Conservation (phyloP, 2,329 filamentous ascomycete genomes). For the Chlorencoelia australis region DNA sequence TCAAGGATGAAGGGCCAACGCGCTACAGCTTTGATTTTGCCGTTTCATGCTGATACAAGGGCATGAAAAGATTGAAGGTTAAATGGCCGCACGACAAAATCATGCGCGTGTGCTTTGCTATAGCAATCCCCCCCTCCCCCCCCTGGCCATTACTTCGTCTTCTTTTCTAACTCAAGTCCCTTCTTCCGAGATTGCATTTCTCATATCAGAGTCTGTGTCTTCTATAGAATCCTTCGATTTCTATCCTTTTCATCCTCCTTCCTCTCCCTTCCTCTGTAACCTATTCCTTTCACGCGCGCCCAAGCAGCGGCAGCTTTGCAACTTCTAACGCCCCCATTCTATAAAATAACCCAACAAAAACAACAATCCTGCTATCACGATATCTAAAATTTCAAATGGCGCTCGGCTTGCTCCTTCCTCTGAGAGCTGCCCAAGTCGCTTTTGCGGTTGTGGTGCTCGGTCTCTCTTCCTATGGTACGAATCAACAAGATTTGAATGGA, state of each 20-base stretch:
- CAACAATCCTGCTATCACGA: neutral
- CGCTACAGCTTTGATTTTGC: no score
- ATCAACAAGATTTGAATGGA: neutral
- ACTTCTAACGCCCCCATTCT: constrained; percentile 1
- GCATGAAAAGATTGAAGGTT: no score
- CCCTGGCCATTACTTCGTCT: no score
- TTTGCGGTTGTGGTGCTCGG: constrained; percentile 37
- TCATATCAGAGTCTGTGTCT: no score
- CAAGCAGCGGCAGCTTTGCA: constrained; percentile 14
- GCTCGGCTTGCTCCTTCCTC: constrained; percentile 31
- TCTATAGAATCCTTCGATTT: constrained; percentile 2
- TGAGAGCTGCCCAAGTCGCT: constrained; percentile 37
- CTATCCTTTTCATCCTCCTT: constrained; percentile 2
- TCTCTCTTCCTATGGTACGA: constrained; percentile 40
- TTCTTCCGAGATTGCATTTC: no score
- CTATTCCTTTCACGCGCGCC: constrained; percentile 15
- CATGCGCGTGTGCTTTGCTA: no score
- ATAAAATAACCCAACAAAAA: constrained; percentile 4
- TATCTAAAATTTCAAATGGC: constrained; percentile 27
- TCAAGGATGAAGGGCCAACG: no score
- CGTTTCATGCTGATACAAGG: no score
- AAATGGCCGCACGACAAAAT: no score
- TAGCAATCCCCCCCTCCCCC: no score
- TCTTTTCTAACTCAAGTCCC: no score
- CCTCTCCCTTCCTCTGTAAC: constrained; percentile 5